Base-by-base conservation (phyloP, 345 rosid species). In the Boechera stricta region DNA sequence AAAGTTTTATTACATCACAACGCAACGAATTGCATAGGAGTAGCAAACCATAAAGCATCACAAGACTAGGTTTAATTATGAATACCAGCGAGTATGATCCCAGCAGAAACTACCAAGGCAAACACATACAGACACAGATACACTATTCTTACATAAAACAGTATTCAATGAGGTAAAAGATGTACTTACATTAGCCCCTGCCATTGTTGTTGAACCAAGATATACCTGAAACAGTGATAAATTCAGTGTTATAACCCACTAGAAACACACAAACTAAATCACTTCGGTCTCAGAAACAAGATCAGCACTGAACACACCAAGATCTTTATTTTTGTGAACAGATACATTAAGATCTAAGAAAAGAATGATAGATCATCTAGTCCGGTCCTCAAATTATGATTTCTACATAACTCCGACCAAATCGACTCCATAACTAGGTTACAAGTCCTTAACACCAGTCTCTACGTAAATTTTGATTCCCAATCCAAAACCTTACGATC, bases 161-260 rank as follows among this genome's bases (percentile, higher is more conserved):
- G 5, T 15, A 29, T 44, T 13, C 49, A 48, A 51, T 38, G n/a
- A 59, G 62, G 13, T 49, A 41, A 51, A 15, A 66, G 32, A 51
- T 68, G 38, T 48, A 59, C 79, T 69, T 69, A 76, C 79, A 76
- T 76, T 53, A 68, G 32, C n/a, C 33, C 79, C 74, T 36, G 79
- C 33, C 79, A 76, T 76, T 42, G 74, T 69, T 52, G 48, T 39
- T 39, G 56, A 69, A 28, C 62, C 42, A 68, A 76, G 16, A 29
- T 75, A 59, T 6, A 68, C 74, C 79, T 76, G 79, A 69, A 68
- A 76, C 7, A 42, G 35, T 49, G 18, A 59, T 36, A 58, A 51
- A 1, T 16, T 1, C 49, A 39, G 52, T 28, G 68, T 67, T 67
- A 33, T 10, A 58, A 74, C 38, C 52, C 52, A 39, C 42, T 33